These are phyloP conservation scores for Xylariaceae sp. DNA, from an alignment of 2,329 filamentous ascomycete genomes.

Conservation along the genomic window DNA sequence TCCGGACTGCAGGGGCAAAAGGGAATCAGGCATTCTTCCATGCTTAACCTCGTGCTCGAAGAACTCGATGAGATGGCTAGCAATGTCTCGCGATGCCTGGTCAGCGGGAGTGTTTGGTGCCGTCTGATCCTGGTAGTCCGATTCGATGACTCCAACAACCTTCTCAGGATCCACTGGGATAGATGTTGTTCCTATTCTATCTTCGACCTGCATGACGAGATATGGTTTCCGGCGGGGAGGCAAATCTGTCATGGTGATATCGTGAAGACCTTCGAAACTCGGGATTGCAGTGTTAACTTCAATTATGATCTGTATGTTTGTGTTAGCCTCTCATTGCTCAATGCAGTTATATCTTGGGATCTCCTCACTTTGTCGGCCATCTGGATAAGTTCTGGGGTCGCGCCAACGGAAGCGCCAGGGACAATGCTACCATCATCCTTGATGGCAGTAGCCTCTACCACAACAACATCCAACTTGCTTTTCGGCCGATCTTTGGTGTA, in stretches of 20 bases:
- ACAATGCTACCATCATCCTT: constrained; percentile 87
- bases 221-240: constrained; percentile 81
- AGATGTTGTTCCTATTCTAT: constrained; percentile 78
- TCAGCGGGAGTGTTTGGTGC: constrained; percentile 75
- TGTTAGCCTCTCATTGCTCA: not conserved
- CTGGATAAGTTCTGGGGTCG: constrained; percentile 81
- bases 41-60: constrained; percentile 80
- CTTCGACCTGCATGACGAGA: constrained; percentile 79
- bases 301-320: constrained; percentile 64
- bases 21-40: constrained; percentile 71
- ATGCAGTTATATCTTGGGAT: no score
- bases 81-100: constrained; percentile 69
- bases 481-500: constrained; percentile 78
- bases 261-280: constrained; percentile 83
- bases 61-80: constrained; percentile 74
- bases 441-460: constrained; percentile 84
- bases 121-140: constrained; percentile 75
- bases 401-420: constrained; percentile 80
- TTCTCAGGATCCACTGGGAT: constrained; percentile 83
- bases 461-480: constrained; percentile 75
- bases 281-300: constrained; percentile 87
- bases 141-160: constrained; percentile 81
- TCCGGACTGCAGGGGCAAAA: constrained; percentile 80
- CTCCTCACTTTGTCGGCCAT: constrained; percentile 76
- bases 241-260: constrained; percentile 85